These are phyloP conservation scores for Starmerella floricola DNA, from an alignment of 805 yeast species.

Conservation along the genomic window DNA sequence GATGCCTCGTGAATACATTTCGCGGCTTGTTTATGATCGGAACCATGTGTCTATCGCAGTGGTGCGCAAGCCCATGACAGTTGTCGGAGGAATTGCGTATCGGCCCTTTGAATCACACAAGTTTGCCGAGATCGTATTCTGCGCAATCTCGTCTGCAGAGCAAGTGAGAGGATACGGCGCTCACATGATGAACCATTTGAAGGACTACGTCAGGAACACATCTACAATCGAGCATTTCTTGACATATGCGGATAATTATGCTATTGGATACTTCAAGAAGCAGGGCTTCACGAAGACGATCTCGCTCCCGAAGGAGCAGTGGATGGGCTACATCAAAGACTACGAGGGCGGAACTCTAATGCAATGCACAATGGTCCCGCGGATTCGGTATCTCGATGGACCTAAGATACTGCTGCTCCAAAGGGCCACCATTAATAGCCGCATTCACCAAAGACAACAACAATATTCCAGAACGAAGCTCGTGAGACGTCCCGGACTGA, in stretches of 20 bases:
- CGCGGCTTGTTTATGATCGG: slow-evolving; percentile 85
- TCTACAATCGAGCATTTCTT: slow-evolving; percentile 74
- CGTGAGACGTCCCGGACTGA: slow-evolving; percentile 52
- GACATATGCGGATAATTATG: slow-evolving; percentile 97
- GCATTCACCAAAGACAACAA: slow-evolving; percentile 59
- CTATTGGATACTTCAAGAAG: slow-evolving; percentile 95
- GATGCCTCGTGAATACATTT: slow-evolving; percentile 96
- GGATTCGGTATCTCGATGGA: slow-evolving; percentile 76
- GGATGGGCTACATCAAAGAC: slow-evolving; percentile 99
- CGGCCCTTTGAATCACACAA: slow-evolving; percentile 82
- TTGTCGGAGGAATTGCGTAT: slow-evolving; percentile 95
- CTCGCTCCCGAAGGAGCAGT: slow-evolving; percentile 64
- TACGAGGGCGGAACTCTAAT: slow-evolving; percentile 97
- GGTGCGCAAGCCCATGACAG: slow-evolving; percentile 82
- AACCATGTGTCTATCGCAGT: slow-evolving; percentile 94
- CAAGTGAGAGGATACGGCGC: slow-evolving; percentile 99
- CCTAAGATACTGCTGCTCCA: slow-evolving; percentile 76
- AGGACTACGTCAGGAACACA: slow-evolving; percentile 86
- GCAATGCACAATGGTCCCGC: slow-evolving; percentile 93
- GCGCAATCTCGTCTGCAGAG: slow-evolving; percentile 95
- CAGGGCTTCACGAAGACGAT: slow-evolving; percentile 97
- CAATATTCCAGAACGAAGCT: slow-evolving; percentile 11
- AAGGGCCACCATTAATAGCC: slow-evolving; percentile 79
- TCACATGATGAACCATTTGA: slow-evolving; percentile 92
- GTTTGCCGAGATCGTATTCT: slow-evolving; percentile 96